phyloP scores from a whole-genome alignment of 257 asterid species.

The Phtheirospermum japonicum region DNA sequence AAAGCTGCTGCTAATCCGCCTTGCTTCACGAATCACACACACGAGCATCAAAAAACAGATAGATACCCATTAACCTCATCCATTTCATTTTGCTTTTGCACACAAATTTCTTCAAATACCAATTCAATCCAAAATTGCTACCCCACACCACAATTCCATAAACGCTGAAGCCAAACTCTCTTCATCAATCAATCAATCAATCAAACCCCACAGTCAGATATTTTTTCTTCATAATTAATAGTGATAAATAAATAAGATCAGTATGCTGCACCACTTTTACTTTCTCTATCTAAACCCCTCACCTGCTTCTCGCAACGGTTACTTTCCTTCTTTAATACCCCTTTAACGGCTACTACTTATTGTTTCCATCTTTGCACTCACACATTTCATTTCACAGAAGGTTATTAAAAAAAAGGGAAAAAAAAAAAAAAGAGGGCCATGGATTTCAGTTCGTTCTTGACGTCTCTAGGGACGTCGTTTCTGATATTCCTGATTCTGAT shows the following conservation, averaged over 20 bases:
- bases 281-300: not conserved
- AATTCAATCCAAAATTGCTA: no score
- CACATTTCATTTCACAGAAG: not conserved
- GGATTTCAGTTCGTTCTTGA: slow-evolving; percentile 82
- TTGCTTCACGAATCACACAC: not conserved
- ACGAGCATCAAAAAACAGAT: not conserved
- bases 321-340: slow-evolving; percentile 26
- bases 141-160: no score
- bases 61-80: not conserved
- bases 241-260: not conserved
- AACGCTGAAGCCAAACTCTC: no score
- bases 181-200: no score
- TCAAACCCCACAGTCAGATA: not conserved
- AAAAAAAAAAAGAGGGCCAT: slow-evolving; percentile 34
- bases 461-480: slow-evolving; percentile 82
- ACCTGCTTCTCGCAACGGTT: slow-evolving; percentile 26
- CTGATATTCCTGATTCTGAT: slow-evolving; percentile 58
- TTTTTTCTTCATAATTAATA: not conserved
- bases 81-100: no score
- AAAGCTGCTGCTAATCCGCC: not conserved
- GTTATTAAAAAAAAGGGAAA: not conserved
- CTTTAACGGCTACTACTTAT: slow-evolving; percentile 29
- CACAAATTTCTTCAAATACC: no score
- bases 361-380: no score
- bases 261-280: not conserved